A percentile compares a stretch with the other conserved stretches of the same genome.
Evolutionary conservation across 2,329 filamentous ascomycete genomes (phyloP).

Genomic region (Alternaria sp.): DNA sequence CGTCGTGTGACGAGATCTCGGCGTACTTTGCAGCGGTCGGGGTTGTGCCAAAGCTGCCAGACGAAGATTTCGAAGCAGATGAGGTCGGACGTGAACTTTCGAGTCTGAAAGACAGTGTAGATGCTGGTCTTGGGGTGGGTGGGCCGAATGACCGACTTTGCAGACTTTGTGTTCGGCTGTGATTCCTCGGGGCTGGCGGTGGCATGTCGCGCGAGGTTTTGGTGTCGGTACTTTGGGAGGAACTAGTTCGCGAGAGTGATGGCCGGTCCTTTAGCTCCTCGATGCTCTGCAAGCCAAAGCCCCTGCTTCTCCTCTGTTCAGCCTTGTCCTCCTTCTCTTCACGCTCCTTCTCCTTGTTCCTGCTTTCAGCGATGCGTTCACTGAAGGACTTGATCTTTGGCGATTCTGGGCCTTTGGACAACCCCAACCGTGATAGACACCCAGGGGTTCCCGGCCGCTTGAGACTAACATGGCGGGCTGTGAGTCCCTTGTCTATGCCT

Average conservation of each 20-base stretch:
- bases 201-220: conserved; percentile 32
- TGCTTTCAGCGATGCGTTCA: conserved; percentile 80
- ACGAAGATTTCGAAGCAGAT: conserved; percentile 35
- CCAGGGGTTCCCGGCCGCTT: conserved; percentile 61
- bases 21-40: conserved; percentile 41
- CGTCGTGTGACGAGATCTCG: conserved; percentile 43
- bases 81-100: conserved; percentile 34
- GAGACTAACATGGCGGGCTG: conserved; percentile 81
- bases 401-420: conserved; percentile 41
- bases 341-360: conserved; percentile 53
- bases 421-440: conserved; percentile 53
- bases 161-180: conserved; percentile 30
- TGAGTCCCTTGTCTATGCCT: conserved; percentile 89
- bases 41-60: conserved; percentile 29
- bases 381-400: conserved; percentile 72
- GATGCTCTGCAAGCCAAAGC: conserved; percentile 50
- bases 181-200: conserved; percentile 22
- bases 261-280: conserved; percentile 37
- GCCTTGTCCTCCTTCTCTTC: conserved; percentile 57
- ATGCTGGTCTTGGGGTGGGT: conserved; percentile 31
- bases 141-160: conserved; percentile 4
- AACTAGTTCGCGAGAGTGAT: conserved; percentile 37
- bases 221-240: conserved; percentile 37
- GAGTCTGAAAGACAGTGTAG: conserved; percentile 33
- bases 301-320: conserved; percentile 53